phyloP scores from a whole-genome alignment of 257 asterid species.

The Rubia yunnanensis region DNA sequence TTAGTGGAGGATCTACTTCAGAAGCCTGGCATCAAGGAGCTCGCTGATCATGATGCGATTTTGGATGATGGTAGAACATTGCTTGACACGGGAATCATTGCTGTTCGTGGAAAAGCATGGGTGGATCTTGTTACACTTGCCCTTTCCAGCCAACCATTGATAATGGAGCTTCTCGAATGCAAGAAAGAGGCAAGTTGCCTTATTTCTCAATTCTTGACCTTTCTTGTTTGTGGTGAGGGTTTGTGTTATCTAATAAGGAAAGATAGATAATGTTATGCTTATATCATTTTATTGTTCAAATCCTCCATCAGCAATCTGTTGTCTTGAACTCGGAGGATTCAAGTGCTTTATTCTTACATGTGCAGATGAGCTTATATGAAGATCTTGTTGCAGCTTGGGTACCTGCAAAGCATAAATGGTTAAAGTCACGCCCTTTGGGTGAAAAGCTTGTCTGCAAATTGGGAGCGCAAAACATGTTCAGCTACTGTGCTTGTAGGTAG shows the following conservation, averaged over 20 bases:
- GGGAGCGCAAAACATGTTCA: slow-evolving; percentile 78
- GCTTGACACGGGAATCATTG: slow-evolving; percentile 94
- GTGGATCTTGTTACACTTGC: slow-evolving; percentile 67
- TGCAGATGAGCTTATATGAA: slow-evolving; percentile 96
- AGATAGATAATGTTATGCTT: neutral
- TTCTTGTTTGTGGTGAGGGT: neutral
- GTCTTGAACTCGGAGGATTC: slow-evolving; percentile 4
- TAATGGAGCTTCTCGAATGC: slow-evolving; percentile 60
- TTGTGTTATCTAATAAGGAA: neutral
- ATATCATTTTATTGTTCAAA: neutral
- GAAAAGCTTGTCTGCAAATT: slow-evolving; percentile 56
- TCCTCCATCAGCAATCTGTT: neutral
- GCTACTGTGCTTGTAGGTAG: slow-evolving; percentile 89
- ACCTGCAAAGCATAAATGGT: slow-evolving; percentile 88
- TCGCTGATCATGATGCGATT: slow-evolving; percentile 62
- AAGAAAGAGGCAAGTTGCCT: slow-evolving; percentile 61
- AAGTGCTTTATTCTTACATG: slow-evolving; percentile 15
- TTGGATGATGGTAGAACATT: slow-evolving; percentile 84
- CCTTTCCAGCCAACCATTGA: slow-evolving; percentile 59
- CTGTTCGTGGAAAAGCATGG: slow-evolving; percentile 93
- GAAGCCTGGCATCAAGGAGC: slow-evolving; percentile 75
- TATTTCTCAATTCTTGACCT: slow-evolving; percentile 11
- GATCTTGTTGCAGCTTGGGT: slow-evolving; percentile 99
- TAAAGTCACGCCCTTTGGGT: slow-evolving; percentile 70
- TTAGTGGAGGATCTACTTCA: slow-evolving; percentile 85